Evolutionary conservation across 352 stramenopile species (phyloP), one percentile per base, ranked within the genome.

Genomic region (Globisporangium emineosum): DNA sequence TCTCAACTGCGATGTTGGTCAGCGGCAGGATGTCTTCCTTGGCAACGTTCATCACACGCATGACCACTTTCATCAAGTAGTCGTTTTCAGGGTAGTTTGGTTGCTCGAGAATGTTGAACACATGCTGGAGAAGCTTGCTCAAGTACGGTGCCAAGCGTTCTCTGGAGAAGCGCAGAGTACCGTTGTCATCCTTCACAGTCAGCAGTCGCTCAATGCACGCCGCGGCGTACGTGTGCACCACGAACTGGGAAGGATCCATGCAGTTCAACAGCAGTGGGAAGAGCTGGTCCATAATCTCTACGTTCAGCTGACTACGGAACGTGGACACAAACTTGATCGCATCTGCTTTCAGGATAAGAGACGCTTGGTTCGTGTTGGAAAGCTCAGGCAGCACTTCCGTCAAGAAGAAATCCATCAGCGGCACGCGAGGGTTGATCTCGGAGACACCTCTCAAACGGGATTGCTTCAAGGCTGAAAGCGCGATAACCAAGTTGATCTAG

Each of bases 61-160:
- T 99, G 32, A 99, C 83, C 37, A 98, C 96, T 73, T 99, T 99
- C 97, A 99, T 99, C 2, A 99, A 79, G 70, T 99, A 99, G 64
- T 99, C 96, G 79, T 99, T 99, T 66, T 99, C 97, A 29, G 96
- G 89, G 67, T 96, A 91, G 51, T 97, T 89, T 0, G 78, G 75
- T 59, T 97, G 89, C 47, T 98, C 96, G 25, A 99, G 73, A 67
- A 99, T 98, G 35, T 76, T 81, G 70, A 99, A 99, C 25, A 99
- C 79, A 47, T 95, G 96, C 53, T 88, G 93, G 57, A 99, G 96
- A 10, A 99, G 71, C 53, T 84, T 84, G 40, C 92, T 84, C 10
- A 99, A 69, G 73, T 97, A 97, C 25, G 93, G 96, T 50, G 88
- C 74, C 42, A 99, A 73, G 9, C 94, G 83, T 25, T 81, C 72